Evolutionary conservation across 73 alveolate species (phyloP).

Genomic region (Stentor coeruleus): DNA sequence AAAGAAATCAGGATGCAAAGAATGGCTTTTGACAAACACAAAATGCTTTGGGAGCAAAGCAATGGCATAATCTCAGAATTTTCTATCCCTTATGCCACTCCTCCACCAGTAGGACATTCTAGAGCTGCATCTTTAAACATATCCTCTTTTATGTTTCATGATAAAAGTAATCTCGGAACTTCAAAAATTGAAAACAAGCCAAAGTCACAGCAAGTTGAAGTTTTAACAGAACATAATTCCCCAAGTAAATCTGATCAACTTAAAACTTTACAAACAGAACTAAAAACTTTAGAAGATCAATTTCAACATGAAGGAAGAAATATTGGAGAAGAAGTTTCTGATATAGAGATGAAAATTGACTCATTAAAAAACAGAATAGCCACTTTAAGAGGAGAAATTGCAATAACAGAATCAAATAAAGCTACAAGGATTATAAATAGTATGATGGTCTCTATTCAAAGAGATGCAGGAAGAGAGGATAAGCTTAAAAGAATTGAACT

Average conservation of each 20-base stretch:
- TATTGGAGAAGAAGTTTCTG: neutral
- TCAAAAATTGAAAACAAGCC: too few relatives aligned
- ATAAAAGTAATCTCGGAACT: too few relatives aligned
- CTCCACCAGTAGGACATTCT: too few relatives aligned
- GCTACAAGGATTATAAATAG: neutral
- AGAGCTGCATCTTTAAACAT: too few relatives aligned
- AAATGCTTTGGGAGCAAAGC: neutral
- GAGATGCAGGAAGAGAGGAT: neutral
- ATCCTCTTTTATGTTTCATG: too few relatives aligned
- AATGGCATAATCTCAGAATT: too few relatives aligned
- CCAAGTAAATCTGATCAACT: neutral
- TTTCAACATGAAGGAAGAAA: too few relatives aligned
- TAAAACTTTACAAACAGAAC: neutral
- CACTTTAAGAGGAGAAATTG: neutral
- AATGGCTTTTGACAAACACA: neutral
- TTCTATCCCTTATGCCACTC: too few relatives aligned
- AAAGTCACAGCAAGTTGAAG: too few relatives aligned
- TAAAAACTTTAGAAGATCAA: neutral
- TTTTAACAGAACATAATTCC: neutral
- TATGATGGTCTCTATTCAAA: neutral
- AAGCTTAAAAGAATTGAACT: neutral
- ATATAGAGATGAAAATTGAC: neutral
- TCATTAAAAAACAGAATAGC: neutral
- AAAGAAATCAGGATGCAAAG: neutral
- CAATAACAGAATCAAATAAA: neutral